phyloP scores from a whole-genome alignment of 2,329 filamentous ascomycete species.

The Cladophialophora chaetospira region DNA sequence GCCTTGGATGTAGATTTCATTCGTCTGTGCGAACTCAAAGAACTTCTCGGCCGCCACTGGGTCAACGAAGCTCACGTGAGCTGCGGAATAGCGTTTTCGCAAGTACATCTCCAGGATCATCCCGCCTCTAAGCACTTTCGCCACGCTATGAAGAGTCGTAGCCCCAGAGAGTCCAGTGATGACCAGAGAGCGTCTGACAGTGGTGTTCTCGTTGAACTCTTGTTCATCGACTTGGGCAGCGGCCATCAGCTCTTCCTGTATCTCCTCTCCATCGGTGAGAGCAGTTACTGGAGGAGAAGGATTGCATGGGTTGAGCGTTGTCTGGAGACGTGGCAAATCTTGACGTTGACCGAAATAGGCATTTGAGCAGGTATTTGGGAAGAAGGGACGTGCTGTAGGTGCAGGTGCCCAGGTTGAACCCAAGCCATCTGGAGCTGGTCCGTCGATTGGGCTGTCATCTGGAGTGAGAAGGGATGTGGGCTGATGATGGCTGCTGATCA shows the following conservation, averaged over 20 bases:
- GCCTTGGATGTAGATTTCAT: conserved; percentile 68
- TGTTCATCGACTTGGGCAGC: neutral
- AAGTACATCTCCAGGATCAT: conserved; percentile 69
- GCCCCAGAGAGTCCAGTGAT: conserved; percentile 64
- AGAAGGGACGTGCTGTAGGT: neutral
- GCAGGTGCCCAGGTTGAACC: neutral
- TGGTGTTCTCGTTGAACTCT: neutral
- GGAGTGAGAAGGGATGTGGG: neutral
- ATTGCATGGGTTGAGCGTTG: neutral
- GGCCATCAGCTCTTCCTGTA: neutral
- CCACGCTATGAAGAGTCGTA: conserved; percentile 67
- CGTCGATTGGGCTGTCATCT: neutral
- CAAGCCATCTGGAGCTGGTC: neutral
- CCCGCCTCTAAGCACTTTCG: conserved; percentile 67
- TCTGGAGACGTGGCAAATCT: neutral
- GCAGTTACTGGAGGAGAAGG: neutral
- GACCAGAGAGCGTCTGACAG: conserved; percentile 59
- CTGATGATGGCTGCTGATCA: conserved; percentile 15
- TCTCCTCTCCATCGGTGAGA: neutral
- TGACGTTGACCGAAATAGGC: neutral
- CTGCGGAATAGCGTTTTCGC: conserved; percentile 59
- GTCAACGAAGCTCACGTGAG: conserved; percentile 70
- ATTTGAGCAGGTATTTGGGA: neutral
- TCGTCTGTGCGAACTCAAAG: conserved; percentile 62
- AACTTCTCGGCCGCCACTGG: conserved; percentile 66